Evolutionary conservation across 2,329 filamentous ascomycete genomes (phyloP).

Genomic region (Arthrobotrys conoides): DNA sequence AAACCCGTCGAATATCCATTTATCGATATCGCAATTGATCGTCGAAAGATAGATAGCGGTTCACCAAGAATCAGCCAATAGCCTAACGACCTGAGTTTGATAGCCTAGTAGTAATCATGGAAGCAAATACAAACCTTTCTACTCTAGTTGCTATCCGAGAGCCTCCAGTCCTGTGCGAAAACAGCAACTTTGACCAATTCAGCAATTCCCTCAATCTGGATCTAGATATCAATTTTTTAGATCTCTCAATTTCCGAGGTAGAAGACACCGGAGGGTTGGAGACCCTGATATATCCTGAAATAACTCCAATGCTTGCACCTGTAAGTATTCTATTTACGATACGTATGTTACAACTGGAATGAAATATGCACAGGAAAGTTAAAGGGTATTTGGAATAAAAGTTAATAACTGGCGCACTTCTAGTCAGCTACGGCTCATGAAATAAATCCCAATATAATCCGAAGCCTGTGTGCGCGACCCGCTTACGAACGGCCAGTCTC

Average conservation of each 20-base stretch:
- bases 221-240: neutral
- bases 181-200: neutral
- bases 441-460: neutral
- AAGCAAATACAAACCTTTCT: neutral
- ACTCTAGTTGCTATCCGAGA: neutral
- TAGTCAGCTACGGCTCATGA: neutral
- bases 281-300: neutral
- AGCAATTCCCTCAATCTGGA: neutral
- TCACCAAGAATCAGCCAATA: neutral
- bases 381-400: neutral
- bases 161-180: neutral
- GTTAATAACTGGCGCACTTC: neutral
- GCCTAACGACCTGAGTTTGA: neutral
- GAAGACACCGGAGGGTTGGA: neutral
- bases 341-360: neutral
- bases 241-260: neutral
- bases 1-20: neutral
- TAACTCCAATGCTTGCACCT: neutral
- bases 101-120: neutral
- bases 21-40: neutral
- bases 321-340: neutral
- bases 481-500: neutral
- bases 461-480: neutral
- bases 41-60: neutral
- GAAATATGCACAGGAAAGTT: neutral